phyloP scores from a whole-genome alignment of 768 basidiomycete genomes.

The Kwoniella bestiolae region DNA sequence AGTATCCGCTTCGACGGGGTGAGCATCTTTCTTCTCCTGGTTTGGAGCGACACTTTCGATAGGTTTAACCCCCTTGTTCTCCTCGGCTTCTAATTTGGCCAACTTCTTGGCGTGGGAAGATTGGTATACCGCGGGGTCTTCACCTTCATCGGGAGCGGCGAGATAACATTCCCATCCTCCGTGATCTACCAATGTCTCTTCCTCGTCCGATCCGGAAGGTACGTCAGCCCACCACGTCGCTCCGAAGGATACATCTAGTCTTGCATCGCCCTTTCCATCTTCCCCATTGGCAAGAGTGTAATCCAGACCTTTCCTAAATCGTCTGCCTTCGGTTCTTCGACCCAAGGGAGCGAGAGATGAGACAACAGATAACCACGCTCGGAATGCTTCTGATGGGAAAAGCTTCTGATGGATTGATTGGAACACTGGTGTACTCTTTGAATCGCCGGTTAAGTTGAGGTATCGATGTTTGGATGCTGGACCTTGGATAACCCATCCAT shows the following conservation, averaged over 20 bases:
- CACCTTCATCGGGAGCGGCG: constrained; percentile 90
- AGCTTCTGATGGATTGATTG: constrained; percentile 75
- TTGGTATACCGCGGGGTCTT: constrained; percentile 93
- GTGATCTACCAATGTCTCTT: constrained; percentile 57
- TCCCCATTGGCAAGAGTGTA: constrained; percentile 80
- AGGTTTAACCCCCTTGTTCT: constrained; percentile 6
- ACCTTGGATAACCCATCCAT: constrained; percentile 73
- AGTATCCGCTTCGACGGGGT: constrained; percentile 14
- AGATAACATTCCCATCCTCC: constrained; percentile 99
- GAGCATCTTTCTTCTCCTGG: constrained; percentile 8
- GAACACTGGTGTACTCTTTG: constrained; percentile 61
- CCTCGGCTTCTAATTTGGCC: constrained; percentile 27
- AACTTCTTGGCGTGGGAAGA: constrained; percentile 62
- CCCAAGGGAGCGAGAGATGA: constrained; percentile 73
- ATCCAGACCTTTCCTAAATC: constrained; percentile 90
- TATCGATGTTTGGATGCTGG: constrained; percentile 97
- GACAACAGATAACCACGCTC: constrained; percentile 82
- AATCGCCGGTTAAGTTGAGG: constrained; percentile 68
- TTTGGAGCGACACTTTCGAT: constrained; percentile 13
- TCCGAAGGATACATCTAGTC: constrained; percentile 83
- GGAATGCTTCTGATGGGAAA: constrained; percentile 78
- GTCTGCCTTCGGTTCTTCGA: constrained; percentile 75
- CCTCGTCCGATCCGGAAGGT: constrained; percentile 42
- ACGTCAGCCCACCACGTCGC: constrained; percentile 68
- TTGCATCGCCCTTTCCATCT: constrained; percentile 66